A percentile compares a stretch with the other conserved stretches of the same genome.
Conservation (phyloP, 2,329 filamentous ascomycete species). For the Helotiales sp. region DNA sequence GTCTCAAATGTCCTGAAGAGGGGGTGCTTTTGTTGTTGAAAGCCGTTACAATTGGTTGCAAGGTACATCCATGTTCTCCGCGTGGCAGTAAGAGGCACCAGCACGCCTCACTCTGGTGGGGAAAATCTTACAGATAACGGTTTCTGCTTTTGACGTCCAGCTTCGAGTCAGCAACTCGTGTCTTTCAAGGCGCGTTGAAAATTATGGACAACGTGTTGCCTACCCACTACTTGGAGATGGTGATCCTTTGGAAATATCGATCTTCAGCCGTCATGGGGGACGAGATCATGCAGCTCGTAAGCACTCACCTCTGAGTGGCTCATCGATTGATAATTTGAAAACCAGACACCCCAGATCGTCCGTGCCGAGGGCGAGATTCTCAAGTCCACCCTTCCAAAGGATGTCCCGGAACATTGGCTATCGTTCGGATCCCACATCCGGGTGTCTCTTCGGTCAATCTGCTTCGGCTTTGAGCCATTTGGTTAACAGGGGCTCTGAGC, state of each 20-base stretch:
- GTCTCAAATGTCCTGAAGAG: neutral
- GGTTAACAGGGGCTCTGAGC: neutral
- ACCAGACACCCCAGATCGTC: conserved; percentile 7
- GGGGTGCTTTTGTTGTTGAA: neutral
- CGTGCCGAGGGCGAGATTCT: neutral
- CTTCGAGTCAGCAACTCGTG: neutral
- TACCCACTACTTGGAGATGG: neutral
- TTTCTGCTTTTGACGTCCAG: neutral
- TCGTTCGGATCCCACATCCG: neutral
- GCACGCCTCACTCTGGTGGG: conserved; percentile 4
- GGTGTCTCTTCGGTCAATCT: neutral
- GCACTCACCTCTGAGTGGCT: conserved; percentile 5
- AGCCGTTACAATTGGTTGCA: conserved; percentile 5
- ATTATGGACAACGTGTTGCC: neutral
- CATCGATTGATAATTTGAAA: conserved; percentile 2
- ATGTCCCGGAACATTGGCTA: neutral
- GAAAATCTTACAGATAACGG: conserved; percentile 2
- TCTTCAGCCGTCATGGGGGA: conserved; percentile 12
- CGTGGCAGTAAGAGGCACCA: conserved; percentile 5
- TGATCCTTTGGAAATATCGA: neutral
- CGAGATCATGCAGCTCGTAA: conserved; percentile 2
- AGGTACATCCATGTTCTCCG: conserved; percentile 15
- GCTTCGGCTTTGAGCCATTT: neutral
- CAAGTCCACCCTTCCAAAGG: conserved; percentile 10
- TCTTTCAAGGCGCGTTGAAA: neutral